Evolutionary conservation across 192 early-diverging fungal genomes (phyloP), one percentile per base, ranked within the genome.

Genomic region (Chytriomyces hyalinus): DNA sequence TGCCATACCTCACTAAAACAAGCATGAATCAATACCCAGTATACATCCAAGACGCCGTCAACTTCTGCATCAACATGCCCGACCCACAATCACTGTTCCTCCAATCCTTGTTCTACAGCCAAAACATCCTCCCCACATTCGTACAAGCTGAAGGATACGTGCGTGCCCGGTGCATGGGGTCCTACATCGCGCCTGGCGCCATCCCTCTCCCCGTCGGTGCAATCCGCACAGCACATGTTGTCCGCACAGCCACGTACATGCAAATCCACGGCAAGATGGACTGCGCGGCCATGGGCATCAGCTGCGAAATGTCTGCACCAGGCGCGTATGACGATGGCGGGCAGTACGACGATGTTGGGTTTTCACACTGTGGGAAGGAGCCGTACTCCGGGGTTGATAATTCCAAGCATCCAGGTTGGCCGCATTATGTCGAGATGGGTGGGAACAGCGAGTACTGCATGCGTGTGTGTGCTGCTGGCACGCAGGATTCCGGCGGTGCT

Each of bases 91-190:
- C 48, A 11, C 63, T 49, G 8, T 65, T 15, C 36, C 48, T 59
- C 59, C 61, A 80, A 49, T 22, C 65, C 6, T 0, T 15, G 10
- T 83, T 49, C 75, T 80, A 82, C 61, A 47, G 17, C 60, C 57
- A 45, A n/a, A 64, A 69, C 28, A 10, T 1, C 9, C 47, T 36
- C n/a, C 81, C 81, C 26, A 77, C 66, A n/a, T 78, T 83, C 43
- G 78, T 83, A 20, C 26, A 66, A 36, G 81, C 73, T 50, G 81
- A 83, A 72, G 81, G 81, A 8, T 80, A 63, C 64, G 81, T 81
- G 1, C 78, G 59, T 24, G 74, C 81, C 4, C 73, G 36, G 36
- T 36, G 81, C 70, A 47, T 77, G 13, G 81, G 81, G 4, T n/a
- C n/a, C 11, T 73, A 83, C 65, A 6, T 65, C 4, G 17, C 81